Conservation (phyloP, 2,329 filamentous ascomycete genomes). For the Raffaelea deltoideospora region DNA sequence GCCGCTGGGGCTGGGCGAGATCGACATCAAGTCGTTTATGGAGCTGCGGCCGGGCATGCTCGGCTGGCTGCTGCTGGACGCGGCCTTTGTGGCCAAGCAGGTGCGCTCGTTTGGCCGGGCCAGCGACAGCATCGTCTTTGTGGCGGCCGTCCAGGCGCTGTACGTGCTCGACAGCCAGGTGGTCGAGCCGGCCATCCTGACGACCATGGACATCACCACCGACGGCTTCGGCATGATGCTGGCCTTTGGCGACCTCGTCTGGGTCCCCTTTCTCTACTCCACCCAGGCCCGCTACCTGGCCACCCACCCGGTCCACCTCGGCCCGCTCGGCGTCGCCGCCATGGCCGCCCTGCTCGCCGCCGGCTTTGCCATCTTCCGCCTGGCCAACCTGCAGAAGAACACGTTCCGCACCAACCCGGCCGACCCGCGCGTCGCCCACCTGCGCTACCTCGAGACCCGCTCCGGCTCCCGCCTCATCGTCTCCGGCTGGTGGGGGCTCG, state of each 20-base stretch:
- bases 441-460: conserved; percentile 75
- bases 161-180: conserved; percentile 77
- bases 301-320: conserved; percentile 67
- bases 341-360: conserved; percentile 52
- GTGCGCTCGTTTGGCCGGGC: conserved; percentile 72
- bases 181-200: conserved; percentile 79
- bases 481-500: conserved; percentile 85
- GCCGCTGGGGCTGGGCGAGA: conserved; percentile 64
- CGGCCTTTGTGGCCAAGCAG: conserved; percentile 74
- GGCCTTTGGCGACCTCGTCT: conserved; percentile 79
- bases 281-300: conserved; percentile 75
- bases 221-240: conserved; percentile 96
- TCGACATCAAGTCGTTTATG: conserved; percentile 82
- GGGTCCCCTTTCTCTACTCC: conserved; percentile 84
- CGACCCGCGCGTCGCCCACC: conserved; percentile 62
- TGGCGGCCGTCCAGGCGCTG: conserved; percentile 60
- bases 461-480: conserved; percentile 67
- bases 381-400: conserved; percentile 93
- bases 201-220: conserved; percentile 84
- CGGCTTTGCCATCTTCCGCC: conserved; percentile 86
- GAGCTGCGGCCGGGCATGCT: conserved; percentile 87
- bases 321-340: conserved; percentile 45
- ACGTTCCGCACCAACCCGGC: conserved; percentile 76
- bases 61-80: conserved; percentile 75
- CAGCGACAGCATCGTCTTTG: conserved; percentile 72